Conservation (phyloP, 108 stramenopile species). For the Cyclotella distinguenda region DNA sequence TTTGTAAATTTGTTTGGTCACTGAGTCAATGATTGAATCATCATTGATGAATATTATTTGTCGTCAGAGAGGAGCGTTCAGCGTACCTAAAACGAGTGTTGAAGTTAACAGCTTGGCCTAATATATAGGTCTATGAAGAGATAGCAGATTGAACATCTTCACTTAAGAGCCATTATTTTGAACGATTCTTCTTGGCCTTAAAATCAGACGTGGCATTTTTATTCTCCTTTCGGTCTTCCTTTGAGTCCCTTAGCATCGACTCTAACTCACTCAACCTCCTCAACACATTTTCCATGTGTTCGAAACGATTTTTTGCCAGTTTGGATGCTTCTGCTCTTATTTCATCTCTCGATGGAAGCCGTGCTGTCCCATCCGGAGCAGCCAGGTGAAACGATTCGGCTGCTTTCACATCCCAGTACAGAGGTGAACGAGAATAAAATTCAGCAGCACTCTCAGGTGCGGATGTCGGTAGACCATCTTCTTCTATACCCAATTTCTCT, state of each 20-base stretch:
- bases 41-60: no score
- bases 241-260: constrained; percentile 27
- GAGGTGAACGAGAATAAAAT: constrained; percentile 79
- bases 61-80: no score
- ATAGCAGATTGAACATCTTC: not conserved
- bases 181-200: constrained; percentile 28
- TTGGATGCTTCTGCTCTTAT: constrained; percentile 77
- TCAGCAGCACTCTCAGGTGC: constrained; percentile 74
- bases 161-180: not conserved
- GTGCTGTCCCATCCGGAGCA: constrained; percentile 37
- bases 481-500: constrained; percentile 49
- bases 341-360: constrained; percentile 74
- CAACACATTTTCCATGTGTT: constrained; percentile 62
- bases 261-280: constrained; percentile 64
- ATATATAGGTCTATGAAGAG: not conserved
- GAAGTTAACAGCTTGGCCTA: no score
- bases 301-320: constrained; percentile 65
- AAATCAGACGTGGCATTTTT: constrained; percentile 45
- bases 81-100: no score
- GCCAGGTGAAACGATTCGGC: constrained; percentile 21
- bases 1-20: no score
- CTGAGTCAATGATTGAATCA: no score
- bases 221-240: constrained; percentile 35
- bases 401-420: constrained; percentile 66
- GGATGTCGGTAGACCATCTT: constrained; percentile 59